Base-by-base conservation (phyloP, 164 flowering plant species). In the Vitis amurensis region DNA sequence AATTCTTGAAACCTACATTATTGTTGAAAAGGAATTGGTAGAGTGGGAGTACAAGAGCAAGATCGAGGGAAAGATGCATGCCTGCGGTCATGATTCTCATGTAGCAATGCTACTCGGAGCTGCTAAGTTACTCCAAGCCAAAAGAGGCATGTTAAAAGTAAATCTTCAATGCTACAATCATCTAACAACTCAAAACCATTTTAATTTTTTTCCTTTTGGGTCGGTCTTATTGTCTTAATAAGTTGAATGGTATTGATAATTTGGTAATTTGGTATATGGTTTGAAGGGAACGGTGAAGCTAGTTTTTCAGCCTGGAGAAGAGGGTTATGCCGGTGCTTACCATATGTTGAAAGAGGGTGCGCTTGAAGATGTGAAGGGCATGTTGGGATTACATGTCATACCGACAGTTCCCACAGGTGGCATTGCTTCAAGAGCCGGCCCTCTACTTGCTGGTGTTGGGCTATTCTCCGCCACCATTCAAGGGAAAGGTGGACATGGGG, bases 21-120 rank as follows among this genome's bases (percentile, higher is more conserved):
- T 37, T 37, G 4, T 37, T 37, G 44, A 3, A 37, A 37, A 37
- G 44, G 97, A 91, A 83, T 44, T 86, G 78, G 86, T 87, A 17
- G 94, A 91, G 49, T 89, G 91, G 92, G 88, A 83, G 70, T 82
- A 79, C 71, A 88, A 88, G 87, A 89, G 94, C 87, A 88, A 88
- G 78, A 73, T 69, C 48, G 77, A 82, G 37, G 94, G 95, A 15
- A 87, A 85, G 71, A 92, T 92, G 97, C 97, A 90, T 63, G 95
- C 95, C 14, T 88, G 95, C 61, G 97, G 97, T 50, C 97, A 92
- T 56, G 95, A 90, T 76, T 81, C 87, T 49, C 93, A 90, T 73
- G 88, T 82, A 4, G 81, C 96, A 10, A 91, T 89, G 91, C 81
- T 91, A 47, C 89, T 89, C 51, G 96, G 91, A 19, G 96, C 96